Evolutionary conservation across 2,329 filamentous ascomycete species (phyloP).

Genomic region (Fusarium sp.): DNA sequence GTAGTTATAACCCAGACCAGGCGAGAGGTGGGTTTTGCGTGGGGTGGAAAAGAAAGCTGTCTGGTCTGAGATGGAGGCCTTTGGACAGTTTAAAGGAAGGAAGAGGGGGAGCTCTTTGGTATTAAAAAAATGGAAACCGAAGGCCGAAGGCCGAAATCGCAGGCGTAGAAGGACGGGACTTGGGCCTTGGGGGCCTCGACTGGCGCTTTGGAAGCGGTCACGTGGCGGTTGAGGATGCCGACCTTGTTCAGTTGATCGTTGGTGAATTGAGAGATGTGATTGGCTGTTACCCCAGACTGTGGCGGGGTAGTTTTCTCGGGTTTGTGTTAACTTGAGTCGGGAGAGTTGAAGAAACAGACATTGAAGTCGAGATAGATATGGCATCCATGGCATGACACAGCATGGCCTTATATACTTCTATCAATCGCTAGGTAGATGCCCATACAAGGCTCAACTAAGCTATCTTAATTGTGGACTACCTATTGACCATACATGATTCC

Average conservation of each 20-base stretch:
- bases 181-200: neutral
- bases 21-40: slow-evolving; percentile 11
- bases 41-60: slow-evolving; percentile 5
- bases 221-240: slow-evolving; percentile 28
- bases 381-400: neutral
- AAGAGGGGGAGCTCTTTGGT: slow-evolving; percentile 34
- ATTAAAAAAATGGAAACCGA: slow-evolving; percentile 34
- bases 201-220: slow-evolving; percentile 25
- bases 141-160: slow-evolving; percentile 34
- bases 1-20: slow-evolving; percentile 13
- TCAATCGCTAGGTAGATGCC: neutral
- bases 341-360: neutral
- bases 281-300: slow-evolving; percentile 26
- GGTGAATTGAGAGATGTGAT: slow-evolving; percentile 3
- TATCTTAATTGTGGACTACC: neutral
- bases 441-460: neutral
- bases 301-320: neutral
- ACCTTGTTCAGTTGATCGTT: neutral
- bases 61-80: slow-evolving; percentile 7
- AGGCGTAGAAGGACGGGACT: neutral
- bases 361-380: neutral
- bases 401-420: neutral
- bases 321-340: neutral
- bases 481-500: neutral
- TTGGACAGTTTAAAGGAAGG: slow-evolving; percentile 30